Conservation (phyloP, 306 rosid genomes). For the Notholithocarpus densiflorus region DNA sequence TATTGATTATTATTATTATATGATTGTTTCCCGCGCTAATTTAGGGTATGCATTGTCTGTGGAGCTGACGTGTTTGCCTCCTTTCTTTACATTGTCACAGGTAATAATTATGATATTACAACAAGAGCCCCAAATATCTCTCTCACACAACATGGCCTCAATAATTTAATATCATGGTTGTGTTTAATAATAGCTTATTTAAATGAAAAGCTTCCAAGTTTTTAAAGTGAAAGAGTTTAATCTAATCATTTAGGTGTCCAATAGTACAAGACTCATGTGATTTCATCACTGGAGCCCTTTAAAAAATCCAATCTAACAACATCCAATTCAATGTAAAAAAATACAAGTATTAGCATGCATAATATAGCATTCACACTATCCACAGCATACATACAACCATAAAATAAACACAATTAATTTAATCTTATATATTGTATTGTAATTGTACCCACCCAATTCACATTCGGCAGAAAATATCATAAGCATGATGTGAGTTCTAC, state of each 20-base stretch:
- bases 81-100: slow-evolving; percentile 21
- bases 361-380: slow-evolving; percentile 27
- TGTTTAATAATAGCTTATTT: slow-evolving; percentile 37
- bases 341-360: slow-evolving; percentile 46
- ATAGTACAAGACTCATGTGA: slow-evolving; percentile 69
- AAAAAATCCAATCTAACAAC: slow-evolving; percentile 33
- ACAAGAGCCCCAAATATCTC: slow-evolving; percentile 46
- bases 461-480: slow-evolving; percentile 16
- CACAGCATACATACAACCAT: slow-evolving; percentile 19
- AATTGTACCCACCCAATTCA: slow-evolving; percentile 36
- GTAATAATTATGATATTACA: slow-evolving; percentile 24
- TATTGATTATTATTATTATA: background rate
- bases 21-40: slow-evolving; percentile 10
- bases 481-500: slow-evolving; percentile 16
- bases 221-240: slow-evolving; percentile 34
- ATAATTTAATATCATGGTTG: slow-evolving; percentile 43
- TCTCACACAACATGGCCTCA: slow-evolving; percentile 64
- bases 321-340: slow-evolving; percentile 38
- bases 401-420: slow-evolving; percentile 21
- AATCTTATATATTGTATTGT: slow-evolving; percentile 22
- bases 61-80: slow-evolving; percentile 42
- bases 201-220: slow-evolving; percentile 55
- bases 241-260: slow-evolving; percentile 43
- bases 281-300: slow-evolving; percentile 35
- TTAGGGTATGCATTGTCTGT: slow-evolving; percentile 24